Base-by-base conservation (phyloP, 2,329 filamentous ascomycete species). In the Calonectria henricotiae region DNA sequence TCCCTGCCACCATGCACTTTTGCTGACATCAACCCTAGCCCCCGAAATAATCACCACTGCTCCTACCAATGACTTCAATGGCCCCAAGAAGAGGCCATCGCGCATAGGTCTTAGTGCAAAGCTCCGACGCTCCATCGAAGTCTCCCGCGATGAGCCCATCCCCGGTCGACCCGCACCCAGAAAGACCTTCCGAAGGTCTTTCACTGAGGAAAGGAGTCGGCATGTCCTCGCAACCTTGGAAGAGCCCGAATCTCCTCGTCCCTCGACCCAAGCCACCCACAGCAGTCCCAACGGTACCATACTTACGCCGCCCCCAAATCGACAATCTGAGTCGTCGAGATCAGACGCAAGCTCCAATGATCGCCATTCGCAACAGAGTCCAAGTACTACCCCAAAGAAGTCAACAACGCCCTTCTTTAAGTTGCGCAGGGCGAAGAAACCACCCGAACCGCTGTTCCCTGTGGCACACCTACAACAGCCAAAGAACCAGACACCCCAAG, bases 41-140 rank as follows among this genome's bases (percentile, higher is more conserved):
- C 90, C 90, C 58, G 86, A 89, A 75, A 98, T 98, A 80, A 96
- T 98, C 81, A 98, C 93, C 61, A 98, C 96, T 12, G 94, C 95
- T 17, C 95, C 96, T 11, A 96, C 95, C 9, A 89, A 91, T 74
- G 89, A 93, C 62, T 79, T 90, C 23, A 85, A 86, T 41, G 75
- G 80, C 62, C 80, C 86, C 70, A 88, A 85, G 60, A 91, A 89
- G 80, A 90, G 88, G 74, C 81, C 86, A 46, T 87, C 89, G 37
- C 86, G 89, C 46, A 84, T 90, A 71, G 87, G 85, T 75, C 82
- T 91, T 23, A 84, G 87, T 27, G 82, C 85, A 64, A 86, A 86
- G 41, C 83, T 89, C 65, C 87, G 88, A 63, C 86, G 85, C 55
- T 89, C 88, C 2, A 85, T 83, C 63, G 88, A 90, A 63, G 73